Conservation (phyloP, 2,329 filamentous ascomycete species). For the Basipetospora chlamydospora region DNA sequence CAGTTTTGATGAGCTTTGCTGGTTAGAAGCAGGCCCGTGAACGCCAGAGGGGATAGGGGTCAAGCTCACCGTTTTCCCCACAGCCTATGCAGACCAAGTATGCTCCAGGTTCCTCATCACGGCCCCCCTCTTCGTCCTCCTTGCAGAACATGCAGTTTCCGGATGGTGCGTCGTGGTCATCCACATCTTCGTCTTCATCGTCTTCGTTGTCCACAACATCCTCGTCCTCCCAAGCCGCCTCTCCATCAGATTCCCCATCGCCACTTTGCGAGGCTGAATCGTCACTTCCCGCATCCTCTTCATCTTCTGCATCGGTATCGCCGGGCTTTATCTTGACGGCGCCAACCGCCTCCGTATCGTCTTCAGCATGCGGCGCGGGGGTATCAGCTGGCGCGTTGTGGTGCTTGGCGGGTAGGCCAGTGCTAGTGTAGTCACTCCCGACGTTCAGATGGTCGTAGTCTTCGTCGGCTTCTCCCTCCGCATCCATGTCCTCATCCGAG, state of each 20-base stretch:
- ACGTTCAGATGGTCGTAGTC: constrained; percentile 12
- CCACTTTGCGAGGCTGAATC: constrained; percentile 31
- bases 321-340: constrained; percentile 42
- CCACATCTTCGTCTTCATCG: constrained; percentile 42
- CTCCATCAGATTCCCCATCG: constrained; percentile 40
- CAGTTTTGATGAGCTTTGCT: constrained; percentile 77
- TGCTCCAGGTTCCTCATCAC: constrained; percentile 65
- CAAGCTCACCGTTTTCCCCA: constrained; percentile 70
- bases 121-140: constrained; percentile 69
- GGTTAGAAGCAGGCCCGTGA: no score
- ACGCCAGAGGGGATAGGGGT: no score
- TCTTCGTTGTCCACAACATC: constrained; percentile 40
- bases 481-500: constrained; percentile 25
- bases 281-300: constrained; percentile 23
- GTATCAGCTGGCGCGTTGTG: no score
- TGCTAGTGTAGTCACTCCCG: no score
- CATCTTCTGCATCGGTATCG: constrained; percentile 28
- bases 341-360: constrained; percentile 38
- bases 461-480: constrained; percentile 27
- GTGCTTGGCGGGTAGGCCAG: no score
- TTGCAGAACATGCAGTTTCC: constrained; percentile 58
- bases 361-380: not conserved
- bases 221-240: constrained; percentile 45
- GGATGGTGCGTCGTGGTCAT: constrained; percentile 34
- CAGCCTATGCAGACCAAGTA: constrained; percentile 66